Evolutionary conservation across 1,284 basidiomycete genomes (phyloP).

Genomic region (Cryptococcus depauperatus): DNA sequence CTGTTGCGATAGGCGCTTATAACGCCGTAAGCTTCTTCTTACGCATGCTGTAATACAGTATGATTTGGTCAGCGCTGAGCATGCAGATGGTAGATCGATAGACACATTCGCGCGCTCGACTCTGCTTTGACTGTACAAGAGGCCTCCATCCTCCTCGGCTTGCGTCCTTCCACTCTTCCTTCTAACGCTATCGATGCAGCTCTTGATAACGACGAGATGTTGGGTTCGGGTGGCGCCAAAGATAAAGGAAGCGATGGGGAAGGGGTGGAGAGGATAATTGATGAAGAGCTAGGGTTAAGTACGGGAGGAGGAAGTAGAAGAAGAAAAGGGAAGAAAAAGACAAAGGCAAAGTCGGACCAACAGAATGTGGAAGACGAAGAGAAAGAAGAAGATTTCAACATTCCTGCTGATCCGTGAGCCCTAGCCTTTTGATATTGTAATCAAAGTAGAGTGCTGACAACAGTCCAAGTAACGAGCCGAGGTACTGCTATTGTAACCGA

Average conservation of each 20-base stretch:
- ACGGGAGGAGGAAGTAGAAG: slow-evolving; percentile 17
- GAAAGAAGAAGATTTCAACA: slow-evolving; percentile 9
- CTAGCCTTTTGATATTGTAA: slow-evolving; percentile 3
- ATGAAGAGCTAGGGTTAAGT: slow-evolving; percentile 18
- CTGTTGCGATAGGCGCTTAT: slow-evolving; percentile 48
- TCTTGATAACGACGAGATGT: slow-evolving; percentile 11
- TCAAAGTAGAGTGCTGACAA: not conserved
- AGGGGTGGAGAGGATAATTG: not conserved
- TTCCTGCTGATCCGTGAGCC: slow-evolving; percentile 31
- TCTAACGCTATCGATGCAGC: slow-evolving; percentile 23
- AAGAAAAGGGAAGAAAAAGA: slow-evolving; percentile 11
- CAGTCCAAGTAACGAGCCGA: slow-evolving; percentile 46
- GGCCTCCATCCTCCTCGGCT: slow-evolving; percentile 37
- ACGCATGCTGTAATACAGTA: too few species aligned
- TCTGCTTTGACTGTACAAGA: slow-evolving; percentile 42
- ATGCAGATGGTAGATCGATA: slow-evolving; percentile 40
- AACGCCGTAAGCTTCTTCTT: slow-evolving; percentile 33
- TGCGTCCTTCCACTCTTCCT: slow-evolving; percentile 29
- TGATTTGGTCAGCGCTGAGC: not conserved
- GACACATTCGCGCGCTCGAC: slow-evolving; percentile 50
- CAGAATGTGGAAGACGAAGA: slow-evolving; percentile 5
- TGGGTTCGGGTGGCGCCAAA: not conserved
- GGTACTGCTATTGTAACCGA: slow-evolving; percentile 49
- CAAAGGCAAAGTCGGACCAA: slow-evolving; percentile 6
- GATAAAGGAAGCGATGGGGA: slow-evolving; percentile 4